Conservation (phyloP, 495 filamentous ascomycete genomes). For the Penicillium cosmopolitanum region DNA sequence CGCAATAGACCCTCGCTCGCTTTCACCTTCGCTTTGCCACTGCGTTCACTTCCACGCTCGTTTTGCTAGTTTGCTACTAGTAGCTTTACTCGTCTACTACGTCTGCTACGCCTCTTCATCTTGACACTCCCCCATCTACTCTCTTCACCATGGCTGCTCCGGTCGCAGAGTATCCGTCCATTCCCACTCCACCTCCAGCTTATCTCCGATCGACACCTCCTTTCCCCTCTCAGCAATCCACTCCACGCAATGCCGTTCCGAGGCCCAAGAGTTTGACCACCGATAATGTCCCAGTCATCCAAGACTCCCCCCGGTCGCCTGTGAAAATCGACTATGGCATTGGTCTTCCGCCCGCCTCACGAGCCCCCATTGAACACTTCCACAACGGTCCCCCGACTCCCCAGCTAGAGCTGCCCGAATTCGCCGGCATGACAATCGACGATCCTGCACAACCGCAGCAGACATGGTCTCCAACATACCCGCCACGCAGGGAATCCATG, state of each 20-base stretch:
- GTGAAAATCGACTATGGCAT: slow-evolving; percentile 43
- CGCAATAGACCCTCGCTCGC: slow-evolving; percentile 8
- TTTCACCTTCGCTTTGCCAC: not conserved
- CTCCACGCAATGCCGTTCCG: slow-evolving; percentile 27
- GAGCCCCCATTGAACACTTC: slow-evolving; percentile 35
- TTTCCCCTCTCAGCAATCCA: slow-evolving; percentile 29
- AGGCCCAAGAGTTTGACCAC: slow-evolving; percentile 24
- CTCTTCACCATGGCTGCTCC: slow-evolving; percentile 36
- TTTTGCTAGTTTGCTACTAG: not conserved
- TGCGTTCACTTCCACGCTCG: slow-evolving; percentile 2
- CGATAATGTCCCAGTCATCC: slow-evolving; percentile 30
- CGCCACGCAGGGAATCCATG: slow-evolving; percentile 45
- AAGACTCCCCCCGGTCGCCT: slow-evolving; percentile 44
- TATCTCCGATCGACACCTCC: slow-evolving; percentile 48
- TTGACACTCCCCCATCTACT: not conserved
- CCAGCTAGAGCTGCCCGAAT: slow-evolving; percentile 28
- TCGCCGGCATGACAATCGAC: slow-evolving; percentile 39
- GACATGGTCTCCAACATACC: slow-evolving; percentile 45
- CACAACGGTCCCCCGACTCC: slow-evolving; percentile 30
- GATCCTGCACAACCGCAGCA: slow-evolving; percentile 41
- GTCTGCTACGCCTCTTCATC: not conserved
- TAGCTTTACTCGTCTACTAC: not conserved
- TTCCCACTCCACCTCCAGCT: slow-evolving; percentile 46
- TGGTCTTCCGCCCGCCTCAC: slow-evolving; percentile 38
- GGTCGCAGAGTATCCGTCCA: slow-evolving; percentile 33